Evolutionary conservation across 768 basidiomycete species (phyloP).

Genomic region (Wakefieldia striispora): DNA sequence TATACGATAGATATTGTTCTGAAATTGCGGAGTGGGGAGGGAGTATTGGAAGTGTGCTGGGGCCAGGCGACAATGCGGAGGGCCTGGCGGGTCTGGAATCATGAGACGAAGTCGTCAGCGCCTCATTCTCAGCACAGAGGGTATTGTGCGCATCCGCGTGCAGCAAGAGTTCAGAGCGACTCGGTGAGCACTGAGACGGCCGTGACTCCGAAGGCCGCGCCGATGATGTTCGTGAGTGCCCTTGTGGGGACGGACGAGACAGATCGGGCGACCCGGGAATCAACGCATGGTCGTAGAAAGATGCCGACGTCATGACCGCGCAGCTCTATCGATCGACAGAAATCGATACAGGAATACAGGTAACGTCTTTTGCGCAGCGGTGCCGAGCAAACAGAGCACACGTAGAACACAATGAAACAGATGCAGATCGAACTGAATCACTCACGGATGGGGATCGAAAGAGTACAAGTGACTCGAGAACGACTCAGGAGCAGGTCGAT

Average conservation of each 20-base stretch:
- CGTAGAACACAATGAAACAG: constrained; percentile 31
- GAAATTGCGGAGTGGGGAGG: constrained; percentile 47
- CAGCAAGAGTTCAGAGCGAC: constrained; percentile 17
- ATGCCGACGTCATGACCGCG: constrained; percentile 14
- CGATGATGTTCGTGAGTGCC: constrained; percentile 33
- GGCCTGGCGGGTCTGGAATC: constrained; percentile 56
- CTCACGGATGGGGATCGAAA: constrained; percentile 22
- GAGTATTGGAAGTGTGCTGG: constrained; percentile 24
- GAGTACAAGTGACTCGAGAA: constrained; percentile 21
- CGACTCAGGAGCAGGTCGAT: constrained; percentile 18
- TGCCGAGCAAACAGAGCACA: constrained; percentile 23
- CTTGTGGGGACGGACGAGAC: constrained; percentile 30
- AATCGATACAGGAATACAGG: constrained; percentile 16
- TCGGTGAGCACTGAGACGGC: constrained; percentile 21
- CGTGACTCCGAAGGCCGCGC: constrained; percentile 22
- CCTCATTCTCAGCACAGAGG: constrained; percentile 37
- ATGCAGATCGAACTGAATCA: constrained; percentile 25
- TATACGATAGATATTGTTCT: constrained; percentile 36
- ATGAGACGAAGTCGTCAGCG: constrained; percentile 41
- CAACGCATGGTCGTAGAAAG: constrained; percentile 14
- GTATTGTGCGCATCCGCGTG: constrained; percentile 24
- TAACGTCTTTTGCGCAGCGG: constrained; percentile 15
- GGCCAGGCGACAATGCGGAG: constrained; percentile 48
- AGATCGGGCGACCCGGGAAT: constrained; percentile 30
- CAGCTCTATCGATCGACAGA: constrained; percentile 30